phyloP scores from a whole-genome alignment of 257 asterid species.

The Solanum bulbocastanum region DNA sequence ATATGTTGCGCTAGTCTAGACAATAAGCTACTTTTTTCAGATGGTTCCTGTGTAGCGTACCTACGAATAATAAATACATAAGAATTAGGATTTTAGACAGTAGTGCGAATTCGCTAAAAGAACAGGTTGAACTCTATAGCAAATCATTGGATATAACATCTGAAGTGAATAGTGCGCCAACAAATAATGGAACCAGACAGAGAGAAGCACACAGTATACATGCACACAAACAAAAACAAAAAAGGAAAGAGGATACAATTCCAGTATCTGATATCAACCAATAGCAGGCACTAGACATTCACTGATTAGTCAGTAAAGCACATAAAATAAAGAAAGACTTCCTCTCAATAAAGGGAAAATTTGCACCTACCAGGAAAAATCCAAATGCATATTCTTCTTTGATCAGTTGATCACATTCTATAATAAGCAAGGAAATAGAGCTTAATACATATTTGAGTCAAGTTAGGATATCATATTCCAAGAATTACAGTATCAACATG shows the following conservation, averaged over 20 bases:
- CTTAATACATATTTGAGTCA: background rate
- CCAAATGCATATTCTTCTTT: background rate
- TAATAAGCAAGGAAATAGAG: background rate
- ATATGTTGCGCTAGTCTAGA: constrained; percentile 65
- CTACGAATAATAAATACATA: constrained; percentile 27
- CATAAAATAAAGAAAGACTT: background rate
- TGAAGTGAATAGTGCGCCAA: background rate
- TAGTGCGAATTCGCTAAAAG: background rate
- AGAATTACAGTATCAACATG: background rate
- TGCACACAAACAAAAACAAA: background rate
- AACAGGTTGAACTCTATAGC: background rate
- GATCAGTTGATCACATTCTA: background rate
- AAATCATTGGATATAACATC: background rate
- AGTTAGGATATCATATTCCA: background rate
- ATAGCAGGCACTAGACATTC: background rate
- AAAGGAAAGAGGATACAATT: background rate
- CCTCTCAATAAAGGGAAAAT: background rate
- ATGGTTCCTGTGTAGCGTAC: constrained; percentile 28
- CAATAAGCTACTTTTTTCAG: constrained; percentile 53
- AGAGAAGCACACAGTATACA: background rate
- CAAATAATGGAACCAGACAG: background rate
- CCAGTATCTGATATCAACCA: background rate
- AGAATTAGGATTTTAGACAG: background rate
- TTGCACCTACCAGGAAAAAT: background rate
- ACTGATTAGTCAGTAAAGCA: background rate